These are phyloP conservation scores for Gastrodia elata DNA, from an alignment of 106 monocot genomes.

Conservation along the genomic window DNA sequence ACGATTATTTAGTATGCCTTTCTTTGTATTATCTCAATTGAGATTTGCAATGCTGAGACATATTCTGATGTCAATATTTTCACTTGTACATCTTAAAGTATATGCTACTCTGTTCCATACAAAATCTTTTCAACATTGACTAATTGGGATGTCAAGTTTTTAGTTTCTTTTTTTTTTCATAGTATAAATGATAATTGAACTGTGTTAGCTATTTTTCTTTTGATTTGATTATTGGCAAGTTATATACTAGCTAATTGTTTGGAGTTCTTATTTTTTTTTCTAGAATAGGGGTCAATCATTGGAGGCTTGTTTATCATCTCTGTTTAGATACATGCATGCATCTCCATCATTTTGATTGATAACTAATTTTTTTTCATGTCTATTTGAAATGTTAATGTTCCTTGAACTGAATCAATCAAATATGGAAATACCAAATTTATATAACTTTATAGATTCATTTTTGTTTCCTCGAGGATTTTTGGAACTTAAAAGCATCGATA, in stretches of 20 bases:
- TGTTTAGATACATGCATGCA: no score
- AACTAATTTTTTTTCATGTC: no score
- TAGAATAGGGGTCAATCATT: not conserved
- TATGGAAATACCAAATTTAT: no score
- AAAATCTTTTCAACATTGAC: not conserved
- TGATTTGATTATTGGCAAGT: not conserved
- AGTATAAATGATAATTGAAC: not conserved
- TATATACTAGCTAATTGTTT: not conserved
- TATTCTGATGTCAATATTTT: not conserved
- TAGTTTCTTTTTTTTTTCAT: not conserved
- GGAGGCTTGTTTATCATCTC: not conserved
- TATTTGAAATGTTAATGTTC: no score
- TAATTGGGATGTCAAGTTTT: not conserved
- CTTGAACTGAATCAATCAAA: no score
- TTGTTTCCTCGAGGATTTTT: no score
- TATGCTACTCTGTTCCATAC: not conserved
- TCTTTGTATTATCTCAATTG: not conserved
- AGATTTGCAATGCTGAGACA: not conserved
- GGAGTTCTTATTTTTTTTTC: not conserved
- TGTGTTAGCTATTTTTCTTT: not conserved
- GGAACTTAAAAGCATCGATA: no score
- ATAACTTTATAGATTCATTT: no score
- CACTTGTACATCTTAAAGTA: not conserved
- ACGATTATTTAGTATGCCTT: not conserved
- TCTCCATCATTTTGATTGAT: no score